Percentiles rank a stretch among this genome's conserved stretches.
phyloP scores from a whole-genome alignment of 1,284 basidiomycete genomes.

The Paramarasmius palmivorus region DNA sequence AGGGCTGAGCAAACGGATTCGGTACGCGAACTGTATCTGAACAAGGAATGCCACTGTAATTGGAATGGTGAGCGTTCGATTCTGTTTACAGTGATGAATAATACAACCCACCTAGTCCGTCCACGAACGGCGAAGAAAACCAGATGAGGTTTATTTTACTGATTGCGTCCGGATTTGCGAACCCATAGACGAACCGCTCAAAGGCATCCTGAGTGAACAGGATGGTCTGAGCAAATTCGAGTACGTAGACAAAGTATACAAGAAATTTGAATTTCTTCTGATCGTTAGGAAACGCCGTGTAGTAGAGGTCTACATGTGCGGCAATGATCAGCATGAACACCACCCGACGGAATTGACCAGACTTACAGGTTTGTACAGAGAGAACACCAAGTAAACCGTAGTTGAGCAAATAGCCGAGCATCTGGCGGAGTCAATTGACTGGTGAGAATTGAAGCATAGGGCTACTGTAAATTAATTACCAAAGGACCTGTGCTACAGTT shows the following conservation, averaged over 20 bases:
- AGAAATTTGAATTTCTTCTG: background rate
- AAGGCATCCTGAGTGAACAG: background rate
- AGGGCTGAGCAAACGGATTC: background rate
- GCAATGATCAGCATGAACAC: background rate
- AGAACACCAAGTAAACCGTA: slow-evolving; percentile 1
- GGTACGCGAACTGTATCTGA: background rate
- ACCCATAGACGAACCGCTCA: background rate
- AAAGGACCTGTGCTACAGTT: background rate
- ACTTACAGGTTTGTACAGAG: background rate
- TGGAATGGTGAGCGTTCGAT: background rate
- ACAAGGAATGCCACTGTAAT: background rate
- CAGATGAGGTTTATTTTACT: background rate
- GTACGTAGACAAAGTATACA: background rate
- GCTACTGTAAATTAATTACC: background rate
- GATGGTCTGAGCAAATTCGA: background rate
- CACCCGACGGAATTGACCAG: background rate
- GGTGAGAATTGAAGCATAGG: no score
- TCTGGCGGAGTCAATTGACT: background rate
- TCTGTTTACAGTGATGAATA: background rate
- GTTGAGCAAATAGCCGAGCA: background rate
- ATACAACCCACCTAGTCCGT: background rate
- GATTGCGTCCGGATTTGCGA: background rate
- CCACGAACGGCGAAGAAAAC: background rate
- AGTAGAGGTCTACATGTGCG: background rate
- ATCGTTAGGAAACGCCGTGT: background rate